Evolutionary conservation across 2,329 filamentous ascomycete species (phyloP).

Genomic region (Apiospora arundinis): DNA sequence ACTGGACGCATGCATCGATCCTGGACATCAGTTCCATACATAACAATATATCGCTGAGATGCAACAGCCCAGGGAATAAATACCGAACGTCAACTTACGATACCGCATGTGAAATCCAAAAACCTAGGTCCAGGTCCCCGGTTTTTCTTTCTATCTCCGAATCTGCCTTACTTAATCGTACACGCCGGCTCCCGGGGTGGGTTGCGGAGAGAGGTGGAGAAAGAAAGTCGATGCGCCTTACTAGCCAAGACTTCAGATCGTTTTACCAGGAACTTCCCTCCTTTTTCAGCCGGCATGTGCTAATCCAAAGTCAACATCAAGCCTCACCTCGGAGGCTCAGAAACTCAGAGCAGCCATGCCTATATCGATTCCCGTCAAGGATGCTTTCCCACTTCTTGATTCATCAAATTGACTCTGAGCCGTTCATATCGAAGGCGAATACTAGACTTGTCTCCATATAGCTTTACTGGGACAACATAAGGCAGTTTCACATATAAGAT

Average conservation of each 20-base stretch:
- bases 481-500: too few species aligned
- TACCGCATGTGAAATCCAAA: neutral
- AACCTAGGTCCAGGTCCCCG: neutral
- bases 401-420: too few species aligned
- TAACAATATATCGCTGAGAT: neutral
- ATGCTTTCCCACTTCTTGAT: too few species aligned
- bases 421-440: too few species aligned
- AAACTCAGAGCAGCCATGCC: too few species aligned
- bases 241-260: neutral
- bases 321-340: neutral
- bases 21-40: neutral
- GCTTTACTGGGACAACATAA: too few species aligned
- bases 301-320: neutral
- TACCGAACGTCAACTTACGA: neutral
- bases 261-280: neutral
- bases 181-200: conserved; percentile 1
- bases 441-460: too few species aligned
- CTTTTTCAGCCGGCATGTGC: neutral
- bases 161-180: neutral
- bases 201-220: conserved; percentile 6
- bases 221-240: neutral
- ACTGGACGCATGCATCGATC: neutral
- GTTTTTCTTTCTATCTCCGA: neutral
- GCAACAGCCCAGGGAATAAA: neutral
- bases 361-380: neutral